phyloP scores from a whole-genome alignment of 1,139 yeast species.

The Yamadazyma dendronema region DNA sequence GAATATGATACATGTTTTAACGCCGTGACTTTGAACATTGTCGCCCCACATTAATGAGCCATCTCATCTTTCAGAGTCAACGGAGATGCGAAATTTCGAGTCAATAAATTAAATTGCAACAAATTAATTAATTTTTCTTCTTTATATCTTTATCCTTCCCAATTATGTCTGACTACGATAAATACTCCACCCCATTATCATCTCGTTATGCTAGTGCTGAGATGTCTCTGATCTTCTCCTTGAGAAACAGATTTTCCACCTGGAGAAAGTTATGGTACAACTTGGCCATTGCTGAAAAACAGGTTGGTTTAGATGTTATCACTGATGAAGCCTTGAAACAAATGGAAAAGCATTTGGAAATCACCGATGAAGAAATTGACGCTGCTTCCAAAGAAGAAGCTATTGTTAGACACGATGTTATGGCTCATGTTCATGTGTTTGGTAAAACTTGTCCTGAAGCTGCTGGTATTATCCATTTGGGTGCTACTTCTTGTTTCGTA shows the following conservation, averaged over 20 bases:
- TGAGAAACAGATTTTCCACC: conserved; percentile 91
- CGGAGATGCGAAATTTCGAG: conserved; percentile 9
- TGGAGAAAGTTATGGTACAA: conserved; percentile 98
- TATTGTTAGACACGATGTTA: conserved; percentile 97
- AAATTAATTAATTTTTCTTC: too few relatives aligned
- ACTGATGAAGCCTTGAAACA: conserved; percentile 89
- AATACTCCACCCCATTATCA: conserved; percentile 88
- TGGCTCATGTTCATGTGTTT: conserved; percentile 97
- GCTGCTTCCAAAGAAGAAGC: conserved; percentile 93
- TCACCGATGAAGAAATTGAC: conserved; percentile 90
- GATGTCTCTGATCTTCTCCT: conserved; percentile 89
- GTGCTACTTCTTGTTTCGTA: conserved; percentile 97
- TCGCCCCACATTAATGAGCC: background rate
- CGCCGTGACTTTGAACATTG: too few relatives aligned
- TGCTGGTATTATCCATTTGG: conserved; percentile 95
- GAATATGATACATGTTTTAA: too few relatives aligned
- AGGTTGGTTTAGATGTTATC: conserved; percentile 79
- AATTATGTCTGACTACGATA: conserved; percentile 49
- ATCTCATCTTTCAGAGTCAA: conserved; percentile 12
- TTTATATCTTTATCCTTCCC: background rate
- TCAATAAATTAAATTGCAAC: conserved; percentile 9
- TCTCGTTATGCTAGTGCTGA: conserved; percentile 97
- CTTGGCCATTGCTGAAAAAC: conserved; percentile 93
- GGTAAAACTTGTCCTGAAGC: conserved; percentile 94
- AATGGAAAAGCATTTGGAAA: conserved; percentile 71